Percentiles rank a stretch among this genome's conserved stretches.
Evolutionary conservation across 441 rosid species (phyloP).

Genomic region (Mallotus japonicus): DNA sequence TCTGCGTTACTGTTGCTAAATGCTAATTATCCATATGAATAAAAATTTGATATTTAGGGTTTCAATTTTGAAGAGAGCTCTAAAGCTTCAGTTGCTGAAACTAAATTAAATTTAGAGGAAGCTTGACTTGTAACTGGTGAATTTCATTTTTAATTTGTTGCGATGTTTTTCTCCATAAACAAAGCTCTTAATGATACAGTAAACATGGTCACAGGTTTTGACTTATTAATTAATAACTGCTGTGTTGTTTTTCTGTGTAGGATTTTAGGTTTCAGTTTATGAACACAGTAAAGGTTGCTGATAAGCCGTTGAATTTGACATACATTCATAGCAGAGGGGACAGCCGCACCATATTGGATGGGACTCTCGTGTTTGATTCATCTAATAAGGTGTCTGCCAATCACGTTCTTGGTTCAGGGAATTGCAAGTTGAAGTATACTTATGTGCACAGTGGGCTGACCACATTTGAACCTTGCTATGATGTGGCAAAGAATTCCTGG

Average conservation of each 20-base stretch:
- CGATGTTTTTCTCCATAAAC: too few species aligned
- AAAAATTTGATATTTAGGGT: slow-evolving; percentile 10
- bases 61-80: not conserved
- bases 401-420: slow-evolving; percentile 68
- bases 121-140: not conserved
- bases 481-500: slow-evolving; percentile 76
- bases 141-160: not conserved
- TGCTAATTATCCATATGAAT: not conserved
- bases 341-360: slow-evolving; percentile 70
- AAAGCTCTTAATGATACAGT: not conserved
- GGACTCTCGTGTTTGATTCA: slow-evolving; percentile 58
- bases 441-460: slow-evolving; percentile 63
- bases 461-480: slow-evolving; percentile 78
- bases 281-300: slow-evolving; percentile 67
- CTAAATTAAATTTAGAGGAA: not conserved
- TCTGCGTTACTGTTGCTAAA: not conserved
- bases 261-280: slow-evolving; percentile 96
- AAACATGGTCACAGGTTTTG: not conserved
- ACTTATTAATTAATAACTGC: not conserved
- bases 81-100: not conserved
- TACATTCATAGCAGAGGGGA: slow-evolving; percentile 77
- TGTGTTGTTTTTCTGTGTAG: slow-evolving; percentile 35
- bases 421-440: slow-evolving; percentile 82
- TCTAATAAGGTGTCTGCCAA: slow-evolving; percentile 82
- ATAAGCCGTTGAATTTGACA: slow-evolving; percentile 84